Evolutionary conservation across 148 eudicot species (phyloP), one percentile per base, ranked within the genome.

Genomic region (Salicornia ramosissima): DNA sequence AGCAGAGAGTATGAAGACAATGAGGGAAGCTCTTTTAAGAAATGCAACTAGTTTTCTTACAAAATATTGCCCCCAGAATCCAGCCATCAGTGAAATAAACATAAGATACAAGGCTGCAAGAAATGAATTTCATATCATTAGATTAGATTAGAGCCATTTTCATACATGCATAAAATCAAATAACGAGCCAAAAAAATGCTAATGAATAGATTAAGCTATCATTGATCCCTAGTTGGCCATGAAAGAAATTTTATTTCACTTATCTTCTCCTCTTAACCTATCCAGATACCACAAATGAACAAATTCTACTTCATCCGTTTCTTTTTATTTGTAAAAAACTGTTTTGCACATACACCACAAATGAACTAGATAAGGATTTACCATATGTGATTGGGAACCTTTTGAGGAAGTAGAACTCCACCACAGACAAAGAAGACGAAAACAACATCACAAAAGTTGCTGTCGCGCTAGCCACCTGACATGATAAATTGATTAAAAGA

Each of bases 391-490:
- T 86, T 6, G 98, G 98, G 75, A 94, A 94, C 68, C 97, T 83
- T 67, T 85, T 79, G 45, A 94, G 88, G 59, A 94, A 88, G 82
- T 94, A 90, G 59, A 93, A 94, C 82, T 94, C 98, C 72, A 94
- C 90, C 69, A 94, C 98, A 21, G 98, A 94, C 68, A 94, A 79
- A 50, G 98, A 94, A 57, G 98, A 87, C 11, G 98, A 94, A 73
- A 84, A 94, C 80, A 94, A 74, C 98, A 94, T 94, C 73, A 94
- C 98, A 73, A 94, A 93, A 3, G 98, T 93, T 45, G 98, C 98
- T 71, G 98, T 93, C 39, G 98, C 92, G 49, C 98, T 94, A 21
- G 98, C 96, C 33, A 88, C 96, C 96, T 36, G 8, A 4, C 40
- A 36, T 8, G 40, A 8, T 36, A 36, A 40, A 50, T 25, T 12